Percentiles rank a stretch among this genome's conserved stretches.
These are phyloP conservation scores for Penicillium cinerascens DNA, from an alignment of 495 filamentous ascomycete genomes.

Conservation along the genomic window DNA sequence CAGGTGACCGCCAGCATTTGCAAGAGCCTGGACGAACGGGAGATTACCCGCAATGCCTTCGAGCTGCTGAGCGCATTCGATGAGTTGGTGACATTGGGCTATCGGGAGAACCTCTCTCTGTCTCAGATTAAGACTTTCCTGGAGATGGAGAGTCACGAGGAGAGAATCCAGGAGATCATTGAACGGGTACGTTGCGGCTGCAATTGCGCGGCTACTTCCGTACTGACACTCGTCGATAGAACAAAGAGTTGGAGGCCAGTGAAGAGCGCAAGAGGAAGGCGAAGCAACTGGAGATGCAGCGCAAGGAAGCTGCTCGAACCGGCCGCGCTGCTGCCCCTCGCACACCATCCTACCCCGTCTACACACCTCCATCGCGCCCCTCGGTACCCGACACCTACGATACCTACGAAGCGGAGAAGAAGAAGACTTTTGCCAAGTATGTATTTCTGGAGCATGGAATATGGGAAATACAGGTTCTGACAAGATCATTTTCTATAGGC, in stretches of 20 bases:
- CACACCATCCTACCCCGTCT: constrained; percentile 79
- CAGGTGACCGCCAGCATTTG: constrained; percentile 96
- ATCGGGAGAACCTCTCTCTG: constrained; percentile 90
- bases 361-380: constrained; percentile 74
- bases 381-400: constrained; percentile 80
- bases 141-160: constrained; percentile 98
- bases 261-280: constrained; percentile 98
- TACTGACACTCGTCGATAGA: constrained; percentile 49
- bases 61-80: constrained; percentile 95
- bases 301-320: constrained; percentile 77
- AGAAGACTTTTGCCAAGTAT: constrained; percentile 74
- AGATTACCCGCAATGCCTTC: constrained; percentile 91
- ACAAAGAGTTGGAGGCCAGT: constrained; percentile 96
- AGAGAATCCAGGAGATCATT: constrained; percentile 97
- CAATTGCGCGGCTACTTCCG: neutral
- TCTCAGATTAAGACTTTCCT: constrained; percentile 97
- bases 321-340: constrained; percentile 59
- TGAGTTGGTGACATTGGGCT: constrained; percentile 90
- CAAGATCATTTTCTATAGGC: constrained; percentile 33
- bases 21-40: constrained; percentile 91
- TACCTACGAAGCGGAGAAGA: constrained; percentile 93
- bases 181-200: constrained; percentile 60
- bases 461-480: constrained; percentile 6
- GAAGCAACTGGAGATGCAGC: constrained; percentile 96
- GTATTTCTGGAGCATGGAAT: constrained; percentile 13